These are phyloP conservation scores for Isoetes taiwanensis DNA, from an alignment of 75 land plant species.

Conservation along the genomic window DNA sequence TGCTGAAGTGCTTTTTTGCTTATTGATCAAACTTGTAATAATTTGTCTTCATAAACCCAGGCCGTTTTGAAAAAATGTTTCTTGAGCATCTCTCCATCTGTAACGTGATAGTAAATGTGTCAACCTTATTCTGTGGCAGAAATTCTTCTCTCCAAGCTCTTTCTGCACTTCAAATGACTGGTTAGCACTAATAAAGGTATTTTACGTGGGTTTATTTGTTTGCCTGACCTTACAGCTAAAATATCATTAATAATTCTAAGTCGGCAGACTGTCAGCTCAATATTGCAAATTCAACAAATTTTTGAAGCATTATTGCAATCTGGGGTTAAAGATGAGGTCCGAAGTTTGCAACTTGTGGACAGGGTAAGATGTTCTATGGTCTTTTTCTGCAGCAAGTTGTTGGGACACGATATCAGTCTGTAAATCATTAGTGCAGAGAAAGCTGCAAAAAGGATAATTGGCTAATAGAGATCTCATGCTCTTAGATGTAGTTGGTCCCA, in stretches of 20 bases:
- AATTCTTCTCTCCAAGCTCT: conserved; percentile 72
- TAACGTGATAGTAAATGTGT: no score
- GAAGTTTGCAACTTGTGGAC: conserved; percentile 35
- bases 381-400: no score
- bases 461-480: no score
- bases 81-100: no score
- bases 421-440: no score
- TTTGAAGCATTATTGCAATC: conserved; percentile 56
- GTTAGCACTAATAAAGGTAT: conserved; percentile 60
- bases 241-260: not conserved
- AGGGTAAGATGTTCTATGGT: conserved; percentile 33
- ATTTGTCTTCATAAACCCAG: no score
- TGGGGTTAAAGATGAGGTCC: not conserved
- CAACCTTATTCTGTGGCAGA: conserved; percentile 31
- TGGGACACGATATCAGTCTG: no score
- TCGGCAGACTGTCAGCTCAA: conserved; percentile 61
- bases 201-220: not conserved
- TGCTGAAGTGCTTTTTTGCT: no score
- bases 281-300: conserved; percentile 56
- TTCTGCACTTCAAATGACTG: conserved; percentile 54
- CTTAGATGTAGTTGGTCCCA: no score
- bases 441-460: no score
- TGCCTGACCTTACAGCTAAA: not conserved
- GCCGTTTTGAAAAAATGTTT: no score
- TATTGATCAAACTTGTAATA: not conserved